Percentiles rank a stretch among this genome's conserved stretches.
Conservation (phyloP, 805 yeast genomes). For the Metschnikowia corniflorae region DNA sequence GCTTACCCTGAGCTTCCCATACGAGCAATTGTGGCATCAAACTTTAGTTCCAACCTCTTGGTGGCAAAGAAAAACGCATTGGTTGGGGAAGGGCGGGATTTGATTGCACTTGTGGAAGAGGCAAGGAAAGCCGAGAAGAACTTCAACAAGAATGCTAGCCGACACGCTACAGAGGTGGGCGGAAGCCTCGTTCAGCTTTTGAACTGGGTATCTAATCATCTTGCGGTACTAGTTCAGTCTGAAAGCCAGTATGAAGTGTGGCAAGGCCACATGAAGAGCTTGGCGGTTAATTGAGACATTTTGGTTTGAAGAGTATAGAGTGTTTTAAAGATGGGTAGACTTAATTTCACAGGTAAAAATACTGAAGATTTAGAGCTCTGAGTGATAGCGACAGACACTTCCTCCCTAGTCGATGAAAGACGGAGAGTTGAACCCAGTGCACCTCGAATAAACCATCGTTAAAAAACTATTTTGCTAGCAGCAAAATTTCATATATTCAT, state of each 20-base stretch:
- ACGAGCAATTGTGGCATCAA: constrained; percentile 25
- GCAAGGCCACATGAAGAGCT: constrained; percentile 1
- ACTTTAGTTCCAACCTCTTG: constrained; percentile 29
- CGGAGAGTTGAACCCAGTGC: too few species aligned
- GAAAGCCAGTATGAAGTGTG: constrained; percentile 5
- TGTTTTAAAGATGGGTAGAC: too few species aligned
- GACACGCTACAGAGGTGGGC: constrained; percentile 13
- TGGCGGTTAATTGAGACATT: not conserved
- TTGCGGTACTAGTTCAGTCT: constrained; percentile 5
- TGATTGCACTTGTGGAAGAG: constrained; percentile 21
- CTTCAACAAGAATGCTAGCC: constrained; percentile 22
- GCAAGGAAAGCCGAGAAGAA: constrained; percentile 28
- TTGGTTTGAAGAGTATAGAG: too few species aligned
- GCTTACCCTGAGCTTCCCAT: constrained; percentile 29
- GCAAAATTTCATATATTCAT: too few species aligned
- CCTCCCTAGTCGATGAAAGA: too few species aligned
- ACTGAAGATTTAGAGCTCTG: too few species aligned
- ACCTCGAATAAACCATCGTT: too few species aligned
- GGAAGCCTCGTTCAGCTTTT: constrained; percentile 24
- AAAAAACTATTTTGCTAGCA: too few species aligned
- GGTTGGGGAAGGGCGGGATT: constrained; percentile 12
- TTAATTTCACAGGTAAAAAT: too few species aligned
- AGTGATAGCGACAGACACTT: too few species aligned
- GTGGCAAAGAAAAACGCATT: constrained; percentile 20
- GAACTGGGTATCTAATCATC: constrained; percentile 32